Base-by-base conservation (phyloP, 148 eudicot species). In the Rhododendron simsii region DNA sequence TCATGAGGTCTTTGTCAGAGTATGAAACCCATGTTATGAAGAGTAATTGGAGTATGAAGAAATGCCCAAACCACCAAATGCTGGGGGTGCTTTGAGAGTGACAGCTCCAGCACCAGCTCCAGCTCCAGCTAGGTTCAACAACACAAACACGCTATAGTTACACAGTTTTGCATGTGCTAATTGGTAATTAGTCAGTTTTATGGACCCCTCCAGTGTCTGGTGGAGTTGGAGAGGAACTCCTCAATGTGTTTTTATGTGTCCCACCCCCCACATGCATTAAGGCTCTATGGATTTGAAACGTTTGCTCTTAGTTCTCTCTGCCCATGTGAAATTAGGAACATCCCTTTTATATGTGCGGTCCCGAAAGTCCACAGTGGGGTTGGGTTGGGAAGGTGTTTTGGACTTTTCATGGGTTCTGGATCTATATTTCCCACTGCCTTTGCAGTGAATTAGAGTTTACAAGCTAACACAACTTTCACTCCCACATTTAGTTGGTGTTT, bases 231-330 rank as follows among this genome's bases (percentile, higher is more conserved):
- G 65, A 28, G 59, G 53, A 78, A 83, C 26, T 76, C 83, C 86
- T 89, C 84, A 91, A 47, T 47, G 50, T 90, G 81, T 88, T 87
- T 59, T 23, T 20, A 81, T 84, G 78, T 87, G 89, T 33, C 86
- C 81, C 89, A 76, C 50, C 90, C 90, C 89, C 85, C 91, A 91
- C 92, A 91, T 91, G 92, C 87, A 67, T 26, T 13, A 6, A 78
- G 37, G 53, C 16, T 47, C 9, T 15, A 23, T 83, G 59, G 15
- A 15, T 71, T 6, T 47, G 48, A 7, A 44, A 26, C 30, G 76
- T 28, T 55, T 71, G 76, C 41, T 71, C 5, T 30, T 30, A 14
- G 1, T 71, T 30, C 20, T 30, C 1, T 71, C 76, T 71, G 76
- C 76, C 76, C 76, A 28, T 30, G 76, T 71, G 39, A 71, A 30